Base-by-base conservation (phyloP, 306 rosid species). In the Datisca glomerata region DNA sequence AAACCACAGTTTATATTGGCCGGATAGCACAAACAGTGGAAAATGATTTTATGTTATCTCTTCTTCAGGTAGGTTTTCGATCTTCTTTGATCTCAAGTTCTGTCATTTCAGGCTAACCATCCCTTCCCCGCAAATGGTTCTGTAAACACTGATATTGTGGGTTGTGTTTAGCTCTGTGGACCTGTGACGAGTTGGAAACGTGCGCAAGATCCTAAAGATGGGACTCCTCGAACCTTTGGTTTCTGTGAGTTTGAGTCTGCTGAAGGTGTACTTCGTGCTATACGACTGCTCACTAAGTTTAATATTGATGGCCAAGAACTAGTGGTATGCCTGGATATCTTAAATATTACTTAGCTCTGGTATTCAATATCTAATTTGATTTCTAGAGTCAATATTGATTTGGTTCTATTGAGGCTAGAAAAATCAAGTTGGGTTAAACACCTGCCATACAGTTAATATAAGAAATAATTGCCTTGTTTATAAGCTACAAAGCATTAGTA, bases 121-220 rank as follows among this genome's bases (percentile, higher is more conserved):
- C 9, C 56, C 7, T 31, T 41, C 36, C 18, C 7, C 33, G 57
- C 44, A 13, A 29, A 34, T 41, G 17, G 18, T 18, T 41, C 14
- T 29, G 13, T 50, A 45, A n/a, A n/a, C n/a, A n/a, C 21, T 37
- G 20, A 41, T 45, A 22, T 48, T 52, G 37, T 33, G 41, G 25
- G 45, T 61, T 61, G 43, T 49, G 12, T 75, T 12, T 42, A 91
- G 98, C 61, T 79, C 21, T 91, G 98, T 57, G 98, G 98, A 65
- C 69, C 83, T 49, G 77, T 91, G 72, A 91, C 84, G 79, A 75
- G 73, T 75, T 91, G 98, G 98, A 91, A 91, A 65, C 93, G 96
- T 31, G 68, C 81, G 51, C 95, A 83, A 65, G 73, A 74, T 77
- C 80, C 89, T 51, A 64, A 95, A 3, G 70, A 72, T 68, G 98